Base-by-base conservation (phyloP, 352 stramenopile genomes). In the Phytophthora crassamura region DNA sequence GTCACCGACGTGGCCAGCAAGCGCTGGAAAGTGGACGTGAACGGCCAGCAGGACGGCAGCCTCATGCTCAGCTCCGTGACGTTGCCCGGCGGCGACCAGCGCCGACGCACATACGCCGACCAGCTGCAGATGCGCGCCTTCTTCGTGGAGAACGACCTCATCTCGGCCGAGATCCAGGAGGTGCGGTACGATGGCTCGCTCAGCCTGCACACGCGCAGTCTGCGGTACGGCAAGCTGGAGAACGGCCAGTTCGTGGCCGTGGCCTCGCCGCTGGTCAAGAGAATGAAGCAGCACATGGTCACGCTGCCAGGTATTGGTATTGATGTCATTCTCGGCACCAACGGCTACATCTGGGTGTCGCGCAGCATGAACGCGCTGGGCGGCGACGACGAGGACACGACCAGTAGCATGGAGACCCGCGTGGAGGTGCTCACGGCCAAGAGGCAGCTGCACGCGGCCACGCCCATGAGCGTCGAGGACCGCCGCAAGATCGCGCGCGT, bases 71-170 rank as follows among this genome's bases (percentile, higher is more conserved):
- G 86, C 65, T 95, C 92, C 22, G 93, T 99, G 48, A 98, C 97
- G 67, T 72, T 99, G 14, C 96, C 97, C 0, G 97, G 95, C 22
- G 97, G 97, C 41, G 94, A 91, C 8, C 97, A 99, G 74, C 91
- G 97, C 10, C 94, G 98, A n/a, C 89, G 95, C 52, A 99, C 97
- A 30, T 95, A 98, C 57, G 95, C 98, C 59, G 97, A 99, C 77
- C 90, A 98, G 69, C 85, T 99, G 53, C 93, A 98, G 62, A 99
- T 99, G 97, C 80, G 97, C 33, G 83, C 78, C 39, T 93, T 99
- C 60, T 98, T 98, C 62, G 82, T 90, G 45, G 96, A 99, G 78
- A 96, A 97, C 61, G 97, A 99, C 74, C 80, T 99, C 33, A 96
- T 99, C 51, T 98, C 91, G 56, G 96, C 95, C 35, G 84, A 94